Base-by-base conservation (phyloP, 805 yeast genomes). In the Isabelozyma pseudorhagii region DNA sequence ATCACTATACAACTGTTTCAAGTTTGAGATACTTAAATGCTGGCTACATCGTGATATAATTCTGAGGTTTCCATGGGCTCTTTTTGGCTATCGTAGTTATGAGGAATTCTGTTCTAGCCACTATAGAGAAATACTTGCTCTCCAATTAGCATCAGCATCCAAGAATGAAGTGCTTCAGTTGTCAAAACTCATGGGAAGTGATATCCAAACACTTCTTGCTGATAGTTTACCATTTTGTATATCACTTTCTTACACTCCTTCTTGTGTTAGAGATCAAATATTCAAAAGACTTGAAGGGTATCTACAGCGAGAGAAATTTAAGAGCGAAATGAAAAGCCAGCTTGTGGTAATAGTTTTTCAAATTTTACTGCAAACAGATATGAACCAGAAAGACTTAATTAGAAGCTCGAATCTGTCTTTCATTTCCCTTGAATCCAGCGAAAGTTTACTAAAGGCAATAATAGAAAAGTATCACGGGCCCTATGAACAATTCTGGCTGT, bases 161-260 rank as follows among this genome's bases (percentile, higher is more conserved):
- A 47, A 41, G 10, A 38, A 44, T 0, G 17, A 13, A 31, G 45
- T 53, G 38, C 14, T 55, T 54, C 4, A 46, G 28, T n/a, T 58
- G 58, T n/a, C 57, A 59, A 8, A 46, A 50, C 21, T 54, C 6
- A 62, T 53, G 14, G 40, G 47, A 1, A 42, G 55, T 1, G 60
- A 58, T 15, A 9, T 45, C 3, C 42, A 48, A 15, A 48, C 64
- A 10, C 34, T 76, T 8, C 52, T 68, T 8, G 50, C 55, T 5
- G 72, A 70, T 9, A 60, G 77, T 28, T 47, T 78, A 6, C 62
- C 79, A 0, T 48, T 66, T n/a, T 55, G 72, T 0, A 63, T 82
- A 1, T 74, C 85, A 0, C 54, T 81, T 17, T 64, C 81, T 0
- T 80, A 67, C 52, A 62, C 79, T 0, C 62, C 60, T 11, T 61